Conservation (phyloP, 306 rosid genomes). For the Acmispon strigosus region DNA sequence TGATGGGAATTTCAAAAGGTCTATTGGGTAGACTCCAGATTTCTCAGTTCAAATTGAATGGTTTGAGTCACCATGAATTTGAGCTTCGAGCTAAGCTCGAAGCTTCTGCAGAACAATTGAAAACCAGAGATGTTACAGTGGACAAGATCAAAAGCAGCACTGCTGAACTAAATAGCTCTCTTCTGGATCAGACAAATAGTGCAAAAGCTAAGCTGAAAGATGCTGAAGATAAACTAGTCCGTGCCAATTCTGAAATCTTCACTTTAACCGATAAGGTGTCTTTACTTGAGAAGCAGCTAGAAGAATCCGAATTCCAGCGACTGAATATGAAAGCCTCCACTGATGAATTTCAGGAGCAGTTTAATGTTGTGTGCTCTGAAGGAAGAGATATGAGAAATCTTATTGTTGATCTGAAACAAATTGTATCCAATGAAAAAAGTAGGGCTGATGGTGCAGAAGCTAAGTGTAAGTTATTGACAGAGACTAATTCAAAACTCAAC, state of each 20-base stretch:
- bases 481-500: constrained; percentile 33
- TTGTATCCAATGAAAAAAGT: constrained; percentile 33
- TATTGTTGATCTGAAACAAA: constrained; percentile 28
- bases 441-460: constrained; percentile 41
- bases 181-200: constrained; percentile 24
- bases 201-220: constrained; percentile 33
- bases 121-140: constrained; percentile 25
- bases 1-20: constrained; percentile 65
- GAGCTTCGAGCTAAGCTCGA: constrained; percentile 49
- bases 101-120: constrained; percentile 21
- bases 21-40: constrained; percentile 53
- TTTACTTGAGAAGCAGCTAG: constrained; percentile 42
- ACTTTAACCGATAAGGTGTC: constrained; percentile 36
- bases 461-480: constrained; percentile 26
- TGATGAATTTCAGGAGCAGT: constrained; percentile 31
- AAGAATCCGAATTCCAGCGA: constrained; percentile 36
- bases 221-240: constrained; percentile 41
- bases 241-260: constrained; percentile 32
- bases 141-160: constrained; percentile 23
- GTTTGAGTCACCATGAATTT: constrained; percentile 45
- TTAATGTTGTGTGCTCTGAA: constrained; percentile 20
- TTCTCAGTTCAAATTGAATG: constrained; percentile 53
- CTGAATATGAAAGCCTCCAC: constrained; percentile 23
- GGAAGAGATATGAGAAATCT: constrained; percentile 29
- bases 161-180: constrained; percentile 18